Evolutionary conservation across 2,329 filamentous ascomycete genomes (phyloP).

Genomic region (Lomentospora prolificans): DNA sequence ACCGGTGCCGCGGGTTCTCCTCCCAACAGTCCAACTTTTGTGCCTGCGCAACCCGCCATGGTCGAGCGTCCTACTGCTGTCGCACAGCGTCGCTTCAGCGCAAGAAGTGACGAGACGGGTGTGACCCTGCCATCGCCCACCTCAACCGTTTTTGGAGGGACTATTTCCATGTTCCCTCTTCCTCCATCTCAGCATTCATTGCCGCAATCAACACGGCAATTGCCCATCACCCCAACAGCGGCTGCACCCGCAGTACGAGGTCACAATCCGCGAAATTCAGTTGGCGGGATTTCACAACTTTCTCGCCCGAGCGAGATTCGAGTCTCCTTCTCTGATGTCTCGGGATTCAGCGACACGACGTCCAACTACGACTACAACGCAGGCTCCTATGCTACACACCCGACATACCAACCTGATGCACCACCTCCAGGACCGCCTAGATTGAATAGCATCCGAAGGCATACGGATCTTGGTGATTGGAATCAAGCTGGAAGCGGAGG

Average conservation of each 20-base stretch:
- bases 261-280: neutral
- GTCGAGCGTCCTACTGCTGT: neutral
- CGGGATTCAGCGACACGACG: neutral
- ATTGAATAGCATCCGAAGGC: neutral
- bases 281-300: neutral
- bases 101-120: neutral
- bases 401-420: neutral
- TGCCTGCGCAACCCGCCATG: neutral
- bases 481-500: neutral
- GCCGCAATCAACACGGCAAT: neutral
- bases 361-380: neutral
- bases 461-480: neutral
- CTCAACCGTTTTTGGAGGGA: neutral
- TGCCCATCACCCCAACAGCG: neutral
- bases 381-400: neutral
- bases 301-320: neutral
- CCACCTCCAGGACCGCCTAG: neutral
- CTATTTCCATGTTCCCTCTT: constrained; percentile 1
- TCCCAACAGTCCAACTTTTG: neutral
- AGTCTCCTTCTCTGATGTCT: neutral
- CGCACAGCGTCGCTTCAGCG: neutral
- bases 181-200: neutral
- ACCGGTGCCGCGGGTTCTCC: neutral
- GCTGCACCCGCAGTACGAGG: neutral
- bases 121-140: neutral